A percentile compares a stretch with the other conserved stretches of the same genome.
Evolutionary conservation across 306 rosid genomes (phyloP).

Genomic region (Pyrus pyrifolia): DNA sequence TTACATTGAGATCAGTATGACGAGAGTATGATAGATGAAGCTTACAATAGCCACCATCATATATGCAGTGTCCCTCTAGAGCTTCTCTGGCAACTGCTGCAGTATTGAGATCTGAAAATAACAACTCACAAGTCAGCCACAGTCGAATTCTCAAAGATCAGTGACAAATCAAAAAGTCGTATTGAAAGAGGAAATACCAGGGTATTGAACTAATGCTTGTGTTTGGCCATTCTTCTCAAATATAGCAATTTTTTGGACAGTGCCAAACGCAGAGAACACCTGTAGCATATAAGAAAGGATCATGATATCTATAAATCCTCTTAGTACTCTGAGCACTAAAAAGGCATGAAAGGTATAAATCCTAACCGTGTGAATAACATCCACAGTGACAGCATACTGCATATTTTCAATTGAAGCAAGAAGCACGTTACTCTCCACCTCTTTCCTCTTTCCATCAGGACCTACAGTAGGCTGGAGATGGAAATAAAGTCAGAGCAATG

Average conservation of each 20-base stretch:
- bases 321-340: neutral
- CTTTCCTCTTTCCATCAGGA: slow-evolving; percentile 86
- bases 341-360: neutral
- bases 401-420: slow-evolving; percentile 91
- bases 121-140: slow-evolving; percentile 6
- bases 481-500: slow-evolving; percentile 20
- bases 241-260: slow-evolving; percentile 79
- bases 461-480: slow-evolving; percentile 60
- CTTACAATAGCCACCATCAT: slow-evolving; percentile 99
- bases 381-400: slow-evolving; percentile 97
- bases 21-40: slow-evolving; percentile 99
- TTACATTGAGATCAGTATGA: slow-evolving; percentile 99
- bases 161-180: neutral
- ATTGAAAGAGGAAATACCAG: slow-evolving; percentile 42
- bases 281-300: slow-evolving; percentile 20
- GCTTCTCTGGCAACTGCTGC: slow-evolving; percentile 88
- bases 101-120: slow-evolving; percentile 43
- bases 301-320: slow-evolving; percentile 7
- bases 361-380: slow-evolving; percentile 77
- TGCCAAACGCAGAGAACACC: slow-evolving; percentile 79
- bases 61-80: slow-evolving; percentile 91
- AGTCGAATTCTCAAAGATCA: neutral
- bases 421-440: slow-evolving; percentile 83
- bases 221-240: slow-evolving; percentile 87
- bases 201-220: slow-evolving; percentile 75